Base-by-base conservation (phyloP, 257 asterid genomes). In the Solanum pinnatisectum region DNA sequence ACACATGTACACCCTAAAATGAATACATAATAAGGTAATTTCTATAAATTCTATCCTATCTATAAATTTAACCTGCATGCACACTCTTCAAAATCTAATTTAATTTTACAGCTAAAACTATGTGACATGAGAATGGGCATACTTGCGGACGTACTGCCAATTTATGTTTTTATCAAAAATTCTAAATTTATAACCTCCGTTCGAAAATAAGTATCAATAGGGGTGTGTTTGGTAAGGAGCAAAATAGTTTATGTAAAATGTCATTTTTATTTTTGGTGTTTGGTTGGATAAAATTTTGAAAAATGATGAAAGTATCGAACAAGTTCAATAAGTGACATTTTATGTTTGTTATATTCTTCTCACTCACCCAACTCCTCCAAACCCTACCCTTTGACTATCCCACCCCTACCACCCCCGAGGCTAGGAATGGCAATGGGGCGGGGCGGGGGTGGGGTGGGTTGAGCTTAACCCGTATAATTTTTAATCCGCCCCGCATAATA, bases 191-290 rank as follows among this genome's bases (percentile, higher is more conserved):
- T 60, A 60, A 3, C 0, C 13, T 9, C 68, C 30, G 68, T 60
- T 0, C 0, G 0, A 60, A 60, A 60, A 23, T 0, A 60, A 60
- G 14, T 8, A 22, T 56, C 27, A 0, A 3, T 18, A 46, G 56
- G 23, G 23, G 5, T 0, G n/a, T 56, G 10, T 18, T 0, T 56
- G 65, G 23, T 3, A 3, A 0, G 65, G 65, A 56, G 65, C n/a
- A 56, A 56, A 56, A 56, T 56, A 20, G 0, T 56, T 56, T 22
- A 0, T 18, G 1, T 20, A 0, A 56, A 56, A 56, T 56, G 10
- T 8, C 8, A 1, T 60, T 8, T 60, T 60, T 10, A 10, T 23
- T 0, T 23, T 60, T 22, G 5, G 5, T 1, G 1, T 9, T 1
- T 60, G 1, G 3, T 60, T 9, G 6, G 6, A 22, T 59, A 59